Percentiles rank a stretch among this genome's conserved stretches.
Evolutionary conservation across 306 rosid genomes (phyloP).

Genomic region (Citrullus colocynthis): DNA sequence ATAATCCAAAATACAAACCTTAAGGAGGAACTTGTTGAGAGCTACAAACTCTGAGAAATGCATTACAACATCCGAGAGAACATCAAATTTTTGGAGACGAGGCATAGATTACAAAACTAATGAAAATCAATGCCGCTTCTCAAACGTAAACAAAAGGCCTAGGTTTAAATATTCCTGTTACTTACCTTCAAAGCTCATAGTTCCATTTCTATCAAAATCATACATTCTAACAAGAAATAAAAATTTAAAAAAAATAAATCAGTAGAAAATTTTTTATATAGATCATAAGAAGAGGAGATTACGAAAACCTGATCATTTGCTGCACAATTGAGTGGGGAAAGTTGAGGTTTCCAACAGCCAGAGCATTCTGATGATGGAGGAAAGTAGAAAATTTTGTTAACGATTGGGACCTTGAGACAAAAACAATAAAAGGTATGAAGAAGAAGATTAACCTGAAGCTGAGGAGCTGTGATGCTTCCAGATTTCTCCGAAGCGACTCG

Average conservation of each 20-base stretch:
- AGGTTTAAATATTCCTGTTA: neutral
- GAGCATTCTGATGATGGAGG: slow-evolving; percentile 40
- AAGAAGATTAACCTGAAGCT: slow-evolving; percentile 49
- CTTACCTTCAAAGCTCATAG: slow-evolving; percentile 73
- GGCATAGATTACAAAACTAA: neutral
- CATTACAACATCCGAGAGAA: slow-evolving; percentile 2
- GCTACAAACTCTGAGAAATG: slow-evolving; percentile 55
- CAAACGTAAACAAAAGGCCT: neutral
- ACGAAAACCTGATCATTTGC: slow-evolving; percentile 72
- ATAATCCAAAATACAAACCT: slow-evolving; percentile 28
- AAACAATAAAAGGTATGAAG: neutral
- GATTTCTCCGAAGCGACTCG: slow-evolving; percentile 61
- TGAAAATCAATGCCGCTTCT: neutral
- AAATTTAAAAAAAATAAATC: neutral
- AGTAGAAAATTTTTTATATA: neutral
- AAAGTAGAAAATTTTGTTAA: neutral
- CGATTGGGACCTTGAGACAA: neutral
- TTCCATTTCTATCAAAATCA: slow-evolving; percentile 84
- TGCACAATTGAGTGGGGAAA: slow-evolving; percentile 66
- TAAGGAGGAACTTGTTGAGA: slow-evolving; percentile 73
- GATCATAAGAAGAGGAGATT: neutral
- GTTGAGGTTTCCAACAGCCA: slow-evolving; percentile 71
- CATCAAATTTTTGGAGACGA: neutral
- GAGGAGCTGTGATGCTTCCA: slow-evolving; percentile 53
- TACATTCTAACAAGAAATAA: slow-evolving; percentile 39